Evolutionary conservation across 139 green algal species (phyloP).

Genomic region (Desmodesmus armatus): DNA sequence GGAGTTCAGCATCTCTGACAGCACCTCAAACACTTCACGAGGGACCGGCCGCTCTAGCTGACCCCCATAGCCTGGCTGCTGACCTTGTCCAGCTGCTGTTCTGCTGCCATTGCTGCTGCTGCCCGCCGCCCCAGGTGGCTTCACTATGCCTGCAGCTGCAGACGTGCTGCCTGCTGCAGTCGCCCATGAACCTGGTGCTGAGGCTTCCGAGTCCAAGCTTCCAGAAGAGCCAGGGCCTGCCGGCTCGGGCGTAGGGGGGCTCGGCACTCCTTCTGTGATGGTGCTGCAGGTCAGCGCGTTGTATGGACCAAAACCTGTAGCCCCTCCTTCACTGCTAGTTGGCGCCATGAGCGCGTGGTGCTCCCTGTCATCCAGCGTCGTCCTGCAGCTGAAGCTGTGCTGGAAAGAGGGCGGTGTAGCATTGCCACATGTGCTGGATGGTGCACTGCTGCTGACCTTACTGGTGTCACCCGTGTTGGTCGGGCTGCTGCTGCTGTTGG

Average conservation of each 20-base stretch:
- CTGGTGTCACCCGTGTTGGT: background rate
- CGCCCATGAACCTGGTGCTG: no score
- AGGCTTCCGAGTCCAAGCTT: no score
- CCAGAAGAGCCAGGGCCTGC: no score
- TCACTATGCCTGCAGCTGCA: background rate
- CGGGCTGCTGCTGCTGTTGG: slow-evolving; percentile 13
- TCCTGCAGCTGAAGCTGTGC: no score
- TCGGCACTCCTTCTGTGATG: no score
- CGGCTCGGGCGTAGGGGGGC: no score
- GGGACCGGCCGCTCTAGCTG: slow-evolving; percentile 1
- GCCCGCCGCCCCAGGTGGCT: background rate
- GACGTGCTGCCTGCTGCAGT: background rate
- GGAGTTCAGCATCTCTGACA: slow-evolving; percentile 13
- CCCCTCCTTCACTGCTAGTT: no score
- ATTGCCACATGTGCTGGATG: background rate
- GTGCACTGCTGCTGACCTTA: background rate
- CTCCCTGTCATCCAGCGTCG: no score
- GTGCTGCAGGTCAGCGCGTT: no score
- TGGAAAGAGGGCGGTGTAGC: no score
- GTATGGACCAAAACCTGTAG: no score
- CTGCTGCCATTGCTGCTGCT: slow-evolving; percentile 1
- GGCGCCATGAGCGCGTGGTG: no score
- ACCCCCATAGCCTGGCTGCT: background rate
- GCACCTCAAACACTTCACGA: slow-evolving; percentile 22
- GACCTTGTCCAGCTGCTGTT: background rate